phyloP scores from a whole-genome alignment of 1,139 yeast genomes.

The Taiozyma sp. region DNA sequence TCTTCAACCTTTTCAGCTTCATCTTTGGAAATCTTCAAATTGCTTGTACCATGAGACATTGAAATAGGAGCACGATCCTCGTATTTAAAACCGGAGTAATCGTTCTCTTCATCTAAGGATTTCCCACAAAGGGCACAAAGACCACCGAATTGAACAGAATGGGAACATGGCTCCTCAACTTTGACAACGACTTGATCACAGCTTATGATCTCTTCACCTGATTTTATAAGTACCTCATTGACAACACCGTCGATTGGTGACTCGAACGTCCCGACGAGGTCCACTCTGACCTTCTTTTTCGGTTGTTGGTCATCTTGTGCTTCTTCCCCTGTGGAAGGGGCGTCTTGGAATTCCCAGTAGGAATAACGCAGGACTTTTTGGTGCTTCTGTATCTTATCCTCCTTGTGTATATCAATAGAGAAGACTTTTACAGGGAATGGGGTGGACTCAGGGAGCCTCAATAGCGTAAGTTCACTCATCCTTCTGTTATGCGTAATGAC shows the following conservation, averaged over 20 bases:
- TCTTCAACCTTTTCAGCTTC: constrained; percentile 88
- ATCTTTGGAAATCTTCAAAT: constrained; percentile 73
- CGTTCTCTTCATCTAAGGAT: constrained; percentile 75
- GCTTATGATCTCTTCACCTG: constrained; percentile 58
- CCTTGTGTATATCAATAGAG: constrained; percentile 38
- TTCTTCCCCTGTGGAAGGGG: constrained; percentile 43
- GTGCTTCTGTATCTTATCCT: constrained; percentile 44
- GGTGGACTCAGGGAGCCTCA: constrained; percentile 40
- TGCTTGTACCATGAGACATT: constrained; percentile 89
- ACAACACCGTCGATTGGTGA: constrained; percentile 78
- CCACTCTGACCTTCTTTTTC: constrained; percentile 43
- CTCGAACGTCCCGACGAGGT: constrained; percentile 69
- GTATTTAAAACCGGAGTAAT: constrained; percentile 69
- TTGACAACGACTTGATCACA: constrained; percentile 46
- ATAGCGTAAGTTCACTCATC: constrained; percentile 25
- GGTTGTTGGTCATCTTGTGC: constrained; percentile 21
- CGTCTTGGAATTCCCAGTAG: constrained; percentile 61
- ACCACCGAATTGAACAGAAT: constrained; percentile 94
- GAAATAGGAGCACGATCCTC: constrained; percentile 79
- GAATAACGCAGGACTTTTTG: constrained; percentile 45
- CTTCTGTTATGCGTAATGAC: background rate
- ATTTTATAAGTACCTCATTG: constrained; percentile 41
- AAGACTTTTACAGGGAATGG: constrained; percentile 58
- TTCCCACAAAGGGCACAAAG: constrained; percentile 93
- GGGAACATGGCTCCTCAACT: constrained; percentile 82